Evolutionary conservation across 2,329 filamentous ascomycete genomes (phyloP), one percentile per base, ranked within the genome.

Genomic region (Anisogramma anomala): DNA sequence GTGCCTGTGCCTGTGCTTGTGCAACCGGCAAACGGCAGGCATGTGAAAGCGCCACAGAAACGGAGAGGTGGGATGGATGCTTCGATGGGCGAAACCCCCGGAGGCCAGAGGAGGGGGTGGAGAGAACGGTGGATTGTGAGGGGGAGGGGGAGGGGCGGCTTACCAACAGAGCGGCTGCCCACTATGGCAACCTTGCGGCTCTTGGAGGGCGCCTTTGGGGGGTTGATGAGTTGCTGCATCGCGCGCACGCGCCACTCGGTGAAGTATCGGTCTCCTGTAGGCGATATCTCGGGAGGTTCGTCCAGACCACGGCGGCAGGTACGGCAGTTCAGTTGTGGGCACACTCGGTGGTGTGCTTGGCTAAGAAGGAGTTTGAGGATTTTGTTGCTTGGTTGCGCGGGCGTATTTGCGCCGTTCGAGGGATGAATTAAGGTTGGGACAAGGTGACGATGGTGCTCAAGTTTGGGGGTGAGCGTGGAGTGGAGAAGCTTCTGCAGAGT

Each of bases 171-270:
- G 57, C 88, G 80, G 67, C 85, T 93, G 67, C 88, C 88, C 49
- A 95, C 86, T 65, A 95, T 89, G 64, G 88, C 88, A 61, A 95
- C 82, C 72, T 95, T 95, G 56, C 88, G 75, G 65, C 94, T 87
- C 65, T 94, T 94, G 45, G 81, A 75, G 46, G 79, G 75, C 35
- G 71, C 79, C 45, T 44, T 47, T 17, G 20, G 32, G 32, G 25
- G 23, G 22, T 30, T 30, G 5, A 30, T 14, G 25, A 41, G 13
- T 15, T 27, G 25, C 27, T 34, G 30, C 18, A 22, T 8, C 14
- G 32, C 38, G 23, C 38, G 32, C 19, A 33, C 17, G 38, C 31
- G 31, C 31, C 38, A 34, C 22, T 41, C 38, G 38, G 30, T 15
- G 23, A 35, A 41, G 22, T 34, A 25, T 35, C 30, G 19, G 15